Evolutionary conservation across 768 basidiomycete species (phyloP), one percentile per base, ranked within the genome.

Genomic region (Boletales sp.): DNA sequence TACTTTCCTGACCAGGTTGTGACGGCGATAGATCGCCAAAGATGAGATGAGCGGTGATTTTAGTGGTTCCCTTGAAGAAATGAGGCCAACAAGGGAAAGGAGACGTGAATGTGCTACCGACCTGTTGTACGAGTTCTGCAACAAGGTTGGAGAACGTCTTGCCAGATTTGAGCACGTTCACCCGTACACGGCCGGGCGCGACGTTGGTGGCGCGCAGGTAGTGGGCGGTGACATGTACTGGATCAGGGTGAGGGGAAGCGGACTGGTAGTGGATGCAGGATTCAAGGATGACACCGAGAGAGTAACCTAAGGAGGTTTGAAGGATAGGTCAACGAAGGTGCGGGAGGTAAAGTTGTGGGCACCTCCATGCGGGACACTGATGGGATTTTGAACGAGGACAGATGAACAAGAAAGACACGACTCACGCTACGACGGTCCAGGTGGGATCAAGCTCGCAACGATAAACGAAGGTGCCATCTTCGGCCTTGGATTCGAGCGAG

Each of bases 71-170:
- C 84, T 84, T 55, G 29, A 36, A 7, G 17, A 17, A 17, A 37
- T 39, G 8, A 18, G 3, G 19, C 57, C 32, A 54, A 38, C 19
- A 14, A 18, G 35, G 34, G 19, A 17, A 3, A 59, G 65, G 46
- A 10, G 17, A 34, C 8, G 29, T 1, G 18, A 38, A 38, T 40
- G 24, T 7, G 36, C 4, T 11, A 66, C 67, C 27, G 54, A 84
- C 84, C 59, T 76, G 64, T 63, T 86, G 85, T n/a, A 78, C 45
- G 14, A 87, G 70, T 32, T 82, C 76, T 15, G 82, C 84, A 10
- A 69, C 59, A n/a, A 87, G 42, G 50, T 83, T 83, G 15, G 80
- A 78, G 50, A 83, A 81, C 1, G 68, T 71, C 40, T 71, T 74
- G 3, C 84, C 82, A 6, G 60, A 62, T 58, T 78, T 81, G n/a